Base-by-base conservation (phyloP, 1,284 basidiomycete species). In the Leucocoprinus gongylophorus region DNA sequence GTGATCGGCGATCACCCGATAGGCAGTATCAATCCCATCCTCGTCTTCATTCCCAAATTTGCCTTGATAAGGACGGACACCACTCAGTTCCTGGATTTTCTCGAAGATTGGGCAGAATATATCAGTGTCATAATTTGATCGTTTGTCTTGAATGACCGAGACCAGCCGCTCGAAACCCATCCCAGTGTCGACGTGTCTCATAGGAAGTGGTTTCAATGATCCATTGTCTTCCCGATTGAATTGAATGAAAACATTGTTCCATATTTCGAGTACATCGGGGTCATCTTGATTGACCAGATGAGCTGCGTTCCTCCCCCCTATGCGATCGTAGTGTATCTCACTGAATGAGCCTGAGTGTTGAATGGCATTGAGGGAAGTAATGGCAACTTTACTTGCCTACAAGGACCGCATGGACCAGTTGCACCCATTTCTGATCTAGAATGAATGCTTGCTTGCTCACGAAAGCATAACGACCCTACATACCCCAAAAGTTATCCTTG, bases 181-280 rank as follows among this genome's bases (percentile, higher is more conserved):
- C 53, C 95, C 95, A 12, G 95, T 99, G 68, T 99, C 95, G 58
- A 99, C 89, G 64, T 99, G 95, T 70, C 95, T 93, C 44, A 88
- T 83, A 21, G 97, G 95, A 17, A 99, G 79, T 1, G 82, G 58
- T 54, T 82, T 84, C 15, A 99, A 78, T 15, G 83, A 82, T 48
- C 90, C 89, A 56, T 94, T 88, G 38, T 85, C 80, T 70, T 98
- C 95, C 38, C 95, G 88, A 70, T 99, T 99, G 76, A 90, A 99
- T 64, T 97, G 94, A 64, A 99, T 98, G 70, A 98, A 99, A 53
- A 99, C 95, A 68, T 97, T 97, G 76, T 99, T 99, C 95, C 95
- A 99, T 62, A 99, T 95, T 71, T 99, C 97, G 55, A 99, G 79
- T 5, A 99, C 95, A 60, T 95, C 83, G 4, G 95, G 91, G 65